Conservation (phyloP, 352 stramenopile species). For the Globisporangium radiosum region DNA sequence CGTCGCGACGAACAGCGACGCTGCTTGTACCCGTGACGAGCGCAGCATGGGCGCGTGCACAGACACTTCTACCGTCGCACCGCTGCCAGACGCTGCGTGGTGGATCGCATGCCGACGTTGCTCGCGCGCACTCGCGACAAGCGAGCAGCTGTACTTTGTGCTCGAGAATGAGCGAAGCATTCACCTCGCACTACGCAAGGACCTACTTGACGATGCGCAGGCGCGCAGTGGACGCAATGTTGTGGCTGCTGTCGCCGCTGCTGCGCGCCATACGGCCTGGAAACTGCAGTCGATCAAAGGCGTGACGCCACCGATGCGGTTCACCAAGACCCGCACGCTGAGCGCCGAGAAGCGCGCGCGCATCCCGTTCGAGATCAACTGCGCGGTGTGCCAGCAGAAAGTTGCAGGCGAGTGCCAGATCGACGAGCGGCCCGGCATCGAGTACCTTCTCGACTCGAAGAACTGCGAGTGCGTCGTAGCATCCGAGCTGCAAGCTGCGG, state of each 20-base stretch:
- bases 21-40: no score
- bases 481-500: neutral
- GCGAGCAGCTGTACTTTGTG: constrained; percentile 12
- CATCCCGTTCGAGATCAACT: constrained; percentile 52
- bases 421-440: constrained; percentile 26
- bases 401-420: constrained; percentile 45
- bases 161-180: constrained; percentile 13
- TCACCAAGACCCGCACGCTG: constrained; percentile 40
- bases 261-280: constrained; percentile 18
- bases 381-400: constrained; percentile 36
- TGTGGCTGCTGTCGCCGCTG: neutral
- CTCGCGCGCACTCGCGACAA: constrained; percentile 3
- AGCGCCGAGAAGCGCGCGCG: constrained; percentile 29
- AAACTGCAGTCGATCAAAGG: constrained; percentile 20
- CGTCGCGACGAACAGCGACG: no score
- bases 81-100: constrained; percentile 2
- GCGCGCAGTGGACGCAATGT: neutral
- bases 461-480: constrained; percentile 30
- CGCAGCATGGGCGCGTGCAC: neutral
- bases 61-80: neutral
- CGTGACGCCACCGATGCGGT: constrained; percentile 25
- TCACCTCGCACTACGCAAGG: constrained; percentile 14
- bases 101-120: constrained; percentile 12
- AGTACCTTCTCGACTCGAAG: constrained; percentile 51
- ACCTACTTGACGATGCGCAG: constrained; percentile 9